Evolutionary conservation across 2,329 filamentous ascomycete species (phyloP), one percentile per base, ranked within the genome.

Genomic region (Hypoxylon sp.): DNA sequence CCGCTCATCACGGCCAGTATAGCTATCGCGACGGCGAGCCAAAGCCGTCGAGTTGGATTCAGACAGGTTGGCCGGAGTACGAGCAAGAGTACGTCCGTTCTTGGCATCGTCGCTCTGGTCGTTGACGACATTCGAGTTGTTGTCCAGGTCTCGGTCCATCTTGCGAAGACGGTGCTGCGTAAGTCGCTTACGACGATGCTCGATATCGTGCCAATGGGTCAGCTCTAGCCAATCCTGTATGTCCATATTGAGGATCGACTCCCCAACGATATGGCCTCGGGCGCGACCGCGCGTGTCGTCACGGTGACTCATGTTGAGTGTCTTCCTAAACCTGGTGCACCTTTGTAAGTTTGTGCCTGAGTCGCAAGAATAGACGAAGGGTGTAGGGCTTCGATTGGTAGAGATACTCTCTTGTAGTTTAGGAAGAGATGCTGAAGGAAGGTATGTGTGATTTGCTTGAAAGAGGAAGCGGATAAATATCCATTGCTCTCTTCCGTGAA

Each of bases 151-250:
- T n/a, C n/a, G n/a, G n/a, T n/a, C n/a, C n/a, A n/a, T n/a, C n/a
- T n/a, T n/a, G 7, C 13, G 4, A 1, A 17, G 2, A n/a, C 31
- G 31, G 9, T 35, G 18, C 2, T 4, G 2, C 6, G 3, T 17
- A 2, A 35, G 31, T 8, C 18, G 15, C 31, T 35, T 6, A 3
- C 17, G 6, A 15, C 62, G 51, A 23, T 42, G 43, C 5, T 46
- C 33, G 2, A 17, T 17, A 20, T 66, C 45, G n/a, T 66, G 51
- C 62, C 62, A 66, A 3, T 46, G 18, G 5, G 62, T 66, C 10
- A 65, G 21, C 3, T 51, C 20, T 1, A 66, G 46, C 64, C 62
- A 66, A 15, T 66, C 62, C 10, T 48, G 37, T 0, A 65, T 23
- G 29, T 50, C 45, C 5, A 40, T 10, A 2, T 43, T 27, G 17